A percentile compares a stretch with the other conserved stretches of the same genome.
Evolutionary conservation across 129 eudicot genomes (phyloP).

Genomic region (Pittosporum tobira): DNA sequence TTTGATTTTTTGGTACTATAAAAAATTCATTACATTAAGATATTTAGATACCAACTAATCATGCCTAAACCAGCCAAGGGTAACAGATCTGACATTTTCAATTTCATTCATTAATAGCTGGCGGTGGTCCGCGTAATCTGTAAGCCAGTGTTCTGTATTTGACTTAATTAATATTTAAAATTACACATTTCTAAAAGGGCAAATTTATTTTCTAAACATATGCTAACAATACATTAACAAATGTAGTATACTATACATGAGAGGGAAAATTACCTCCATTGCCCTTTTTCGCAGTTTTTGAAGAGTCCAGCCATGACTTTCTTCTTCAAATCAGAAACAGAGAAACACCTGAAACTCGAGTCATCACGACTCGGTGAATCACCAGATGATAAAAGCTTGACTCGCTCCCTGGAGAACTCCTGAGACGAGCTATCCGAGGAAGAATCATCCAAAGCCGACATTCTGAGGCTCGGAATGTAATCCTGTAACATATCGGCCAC

Average conservation of each 20-base stretch:
- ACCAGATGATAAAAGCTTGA: slow-evolving; percentile 48
- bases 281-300: slow-evolving; percentile 62
- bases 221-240: too few relatives aligned
- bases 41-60: too few relatives aligned
- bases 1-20: too few relatives aligned
- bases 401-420: slow-evolving; percentile 43
- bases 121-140: slow-evolving; percentile 38
- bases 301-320: slow-evolving; percentile 60
- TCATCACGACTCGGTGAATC: slow-evolving; percentile 36
- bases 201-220: too few relatives aligned
- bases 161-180: slow-evolving; percentile 8
- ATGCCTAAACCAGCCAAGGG: too few relatives aligned
- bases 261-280: slow-evolving; percentile 73
- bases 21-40: too few relatives aligned
- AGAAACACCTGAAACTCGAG: slow-evolving; percentile 69
- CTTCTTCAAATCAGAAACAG: slow-evolving; percentile 93
- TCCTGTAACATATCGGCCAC: slow-evolving; percentile 96
- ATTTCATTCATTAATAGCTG: slow-evolving; percentile 13
- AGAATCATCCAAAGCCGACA: slow-evolving; percentile 46
- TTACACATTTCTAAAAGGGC: too few relatives aligned
- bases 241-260: slow-evolving; percentile 1
- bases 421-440: slow-evolving; percentile 54
- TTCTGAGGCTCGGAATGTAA: slow-evolving; percentile 72
- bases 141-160: slow-evolving; percentile 22
- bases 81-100: too few relatives aligned